Evolutionary conservation across 1,139 yeast species (phyloP), one percentile per base, ranked within the genome.

Genomic region (Hyphopichia buzzinii): DNA sequence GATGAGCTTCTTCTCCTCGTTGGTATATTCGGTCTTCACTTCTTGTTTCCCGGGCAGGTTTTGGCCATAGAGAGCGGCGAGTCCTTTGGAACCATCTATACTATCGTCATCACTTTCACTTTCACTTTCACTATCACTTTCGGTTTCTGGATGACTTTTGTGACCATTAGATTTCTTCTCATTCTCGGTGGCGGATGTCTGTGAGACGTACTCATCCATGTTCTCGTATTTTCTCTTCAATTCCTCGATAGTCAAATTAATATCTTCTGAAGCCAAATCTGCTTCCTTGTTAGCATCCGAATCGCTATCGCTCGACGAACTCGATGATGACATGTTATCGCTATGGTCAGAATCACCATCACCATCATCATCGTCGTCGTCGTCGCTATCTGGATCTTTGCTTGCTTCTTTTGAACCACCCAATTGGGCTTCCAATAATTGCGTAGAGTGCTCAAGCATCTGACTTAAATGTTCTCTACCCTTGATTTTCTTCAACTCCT

Each of bases 401-500:
- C 15, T 23, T 3, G 46, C 50, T 35, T 52, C 60, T 15, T 55
- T 46, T 3, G 65, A 55, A 26, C 64, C 60, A 29, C 76, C 74
- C 36, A 85, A 62, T 46, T 92, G 95, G 0, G 96, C 95, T 46
- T 89, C 97, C 26, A 92, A 68, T 33, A 92, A 72, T 54, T 86
- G 92, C 0, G 96, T 88, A 21, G 96, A 88, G 50, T 90, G 95
- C 49, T 90, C 95, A 43, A 92, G 66, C 74, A 92, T 90, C 55
- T 87, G 84, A 43, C 89, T 82, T 43, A 92, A 71, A 54, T 90
- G 96, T 47, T 86, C 85, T 55, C 92, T 85, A 26, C 97, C 97
- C 54, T 83, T 82, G 8, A 76, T 72, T 55, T 79, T 68, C 68
- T 86, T 77, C 59, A 86, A 65, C 59, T 79, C 84, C 44, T 84